These are phyloP conservation scores for Metschnikowia chrysomelidarum DNA, from an alignment of 805 yeast genomes.

Conservation along the genomic window DNA sequence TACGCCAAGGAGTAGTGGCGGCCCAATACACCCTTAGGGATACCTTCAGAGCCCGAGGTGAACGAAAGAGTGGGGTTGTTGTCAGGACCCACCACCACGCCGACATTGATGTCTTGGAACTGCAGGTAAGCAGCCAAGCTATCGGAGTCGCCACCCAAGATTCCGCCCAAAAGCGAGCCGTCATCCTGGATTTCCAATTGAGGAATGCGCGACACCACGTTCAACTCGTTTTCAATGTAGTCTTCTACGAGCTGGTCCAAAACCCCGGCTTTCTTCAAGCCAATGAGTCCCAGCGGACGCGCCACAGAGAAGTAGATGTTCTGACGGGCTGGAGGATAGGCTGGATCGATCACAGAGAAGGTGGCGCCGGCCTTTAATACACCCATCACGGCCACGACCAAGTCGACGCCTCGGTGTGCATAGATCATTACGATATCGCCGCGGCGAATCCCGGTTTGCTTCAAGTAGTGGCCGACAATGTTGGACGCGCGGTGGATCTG, in stretches of 20 bases:
- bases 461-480: slow-evolving; percentile 85
- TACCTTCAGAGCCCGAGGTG: slow-evolving; percentile 97
- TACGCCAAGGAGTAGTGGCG: slow-evolving; percentile 96
- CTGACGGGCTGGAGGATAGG: slow-evolving; percentile 98
- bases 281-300: slow-evolving; percentile 86
- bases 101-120: slow-evolving; percentile 61
- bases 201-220: slow-evolving; percentile 71
- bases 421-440: slow-evolving; percentile 98
- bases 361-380: slow-evolving; percentile 98
- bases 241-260: slow-evolving; percentile 75
- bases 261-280: slow-evolving; percentile 84
- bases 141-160: slow-evolving; percentile 37
- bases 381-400: slow-evolving; percentile 96
- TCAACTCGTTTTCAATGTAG: slow-evolving; percentile 70
- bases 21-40: slow-evolving; percentile 98
- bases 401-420: slow-evolving; percentile 95
- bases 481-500: slow-evolving; percentile 94
- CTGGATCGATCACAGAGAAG: slow-evolving; percentile 97
- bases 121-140: slow-evolving; percentile 46
- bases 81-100: slow-evolving; percentile 95
- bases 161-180: slow-evolving; percentile 69
- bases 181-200: slow-evolving; percentile 74
- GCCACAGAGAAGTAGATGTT: slow-evolving; percentile 92
- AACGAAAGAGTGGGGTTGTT: slow-evolving; percentile 94
- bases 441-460: slow-evolving; percentile 72